Evolutionary conservation across 2,329 filamentous ascomycete genomes (phyloP), one percentile per base, ranked within the genome.

Genomic region (Setomelanomma holmii): DNA sequence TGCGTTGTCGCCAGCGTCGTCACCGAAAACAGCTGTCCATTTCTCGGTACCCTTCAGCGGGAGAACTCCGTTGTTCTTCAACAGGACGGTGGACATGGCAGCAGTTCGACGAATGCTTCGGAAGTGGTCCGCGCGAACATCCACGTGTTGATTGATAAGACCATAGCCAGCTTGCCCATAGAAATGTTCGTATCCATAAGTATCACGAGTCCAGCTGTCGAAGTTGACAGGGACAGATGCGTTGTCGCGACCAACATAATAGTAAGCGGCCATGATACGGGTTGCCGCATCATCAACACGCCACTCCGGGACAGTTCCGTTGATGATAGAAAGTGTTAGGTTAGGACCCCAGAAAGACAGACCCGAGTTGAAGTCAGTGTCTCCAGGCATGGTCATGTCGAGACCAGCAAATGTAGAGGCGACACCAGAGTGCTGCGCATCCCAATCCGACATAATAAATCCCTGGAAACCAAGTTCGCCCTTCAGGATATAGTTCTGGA

Each of bases 261-360:
- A 88, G 72, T 84, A 88, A 3, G 84, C 84, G 45, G 86, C 80
- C 76, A 90, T 81, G 60, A 90, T 96, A 64, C 95, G 87, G 75
- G 91, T 89, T 4, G 86, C 90, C 88, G 96, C 96, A 69, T 98
- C 95, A 63, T 97, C 93, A 8, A 98, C 73, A 44, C 93, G 86
- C 84, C 89, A 96, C 62, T 90, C 86, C 1, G 93, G 91, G 24
- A 98, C 79, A 1, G 92, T 96, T 30, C 93, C 93, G 69, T 98
- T 97, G 63, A 96, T 76, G 5, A 97, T 87, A 1, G 90, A 90
- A 41, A 96, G 79, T 1, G 93, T 97, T 63, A 98, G 75, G 75
- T 98, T 98, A 22, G 87, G 79, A 8, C 93, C 93, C 89, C 90
- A 96, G 80, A 82, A 96, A 16, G 87, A 88, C 44, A 76, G 74